phyloP scores from a whole-genome alignment of 108 stramenopile genomes.

The Cyclotella sp. region DNA sequence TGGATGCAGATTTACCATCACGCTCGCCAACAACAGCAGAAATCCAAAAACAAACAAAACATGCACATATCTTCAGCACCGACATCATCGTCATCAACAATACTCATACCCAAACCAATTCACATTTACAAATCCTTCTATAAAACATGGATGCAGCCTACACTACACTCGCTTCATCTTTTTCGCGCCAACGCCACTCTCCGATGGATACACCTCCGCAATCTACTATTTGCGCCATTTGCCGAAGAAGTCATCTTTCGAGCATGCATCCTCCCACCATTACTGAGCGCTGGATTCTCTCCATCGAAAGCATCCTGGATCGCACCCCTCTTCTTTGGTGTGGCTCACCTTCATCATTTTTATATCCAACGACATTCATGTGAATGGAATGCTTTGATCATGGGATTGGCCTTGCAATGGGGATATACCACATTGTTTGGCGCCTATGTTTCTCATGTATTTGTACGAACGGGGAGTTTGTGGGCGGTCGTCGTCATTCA shows the following conservation, averaged over 20 bases:
- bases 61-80: neutral
- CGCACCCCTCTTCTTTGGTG: conserved; percentile 84
- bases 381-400: conserved; percentile 5
- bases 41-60: conserved; percentile 10
- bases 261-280: conserved; percentile 66
- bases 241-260: conserved; percentile 88
- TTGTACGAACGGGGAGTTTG: conserved; percentile 71
- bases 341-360: conserved; percentile 85
- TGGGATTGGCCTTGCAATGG: conserved; percentile 61
- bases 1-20: conserved; percentile 37
- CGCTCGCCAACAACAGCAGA: conserved; percentile 14
- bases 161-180: conserved; percentile 14
- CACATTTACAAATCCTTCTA: conserved; percentile 22
- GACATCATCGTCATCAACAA: conserved; percentile 6
- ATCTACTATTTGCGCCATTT: conserved; percentile 71
- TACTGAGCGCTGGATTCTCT: conserved; percentile 45
- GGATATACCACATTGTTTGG: conserved; percentile 85
- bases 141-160: conserved; percentile 19
- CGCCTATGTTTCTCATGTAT: conserved; percentile 72
- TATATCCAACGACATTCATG: conserved; percentile 14
- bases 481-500: conserved; percentile 61
- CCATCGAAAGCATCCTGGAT: conserved; percentile 43
- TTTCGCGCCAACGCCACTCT: conserved; percentile 23
- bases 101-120: conserved; percentile 27
- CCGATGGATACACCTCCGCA: conserved; percentile 67